Conservation (phyloP, 140 eudicot species). For the Oenanthe javanica region DNA sequence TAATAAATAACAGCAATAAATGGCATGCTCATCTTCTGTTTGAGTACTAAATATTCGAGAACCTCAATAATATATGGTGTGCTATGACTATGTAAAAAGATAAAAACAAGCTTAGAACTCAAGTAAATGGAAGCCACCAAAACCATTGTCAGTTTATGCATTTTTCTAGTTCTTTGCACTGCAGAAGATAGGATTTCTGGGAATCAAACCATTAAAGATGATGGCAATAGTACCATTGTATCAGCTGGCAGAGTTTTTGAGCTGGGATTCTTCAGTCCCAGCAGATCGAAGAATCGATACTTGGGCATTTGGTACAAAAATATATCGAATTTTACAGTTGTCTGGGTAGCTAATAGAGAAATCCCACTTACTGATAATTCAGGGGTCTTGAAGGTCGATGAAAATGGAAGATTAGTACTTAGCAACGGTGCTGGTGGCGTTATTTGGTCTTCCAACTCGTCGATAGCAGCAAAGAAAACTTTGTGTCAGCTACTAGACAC, state of each 20-base stretch:
- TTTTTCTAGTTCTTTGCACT: not conserved
- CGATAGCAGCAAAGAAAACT: not conserved
- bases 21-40: not conserved
- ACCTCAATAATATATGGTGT: not conserved
- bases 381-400: not conserved
- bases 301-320: constrained; percentile 8
- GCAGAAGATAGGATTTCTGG: constrained; percentile 6
- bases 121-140: not conserved
- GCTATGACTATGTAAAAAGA: not conserved
- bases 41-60: not conserved
- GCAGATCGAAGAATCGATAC: constrained; percentile 10
- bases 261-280: constrained; percentile 5
- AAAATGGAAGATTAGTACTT: constrained; percentile 2
- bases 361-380: constrained; percentile 4
- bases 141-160: not conserved
- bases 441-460: not conserved
- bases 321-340: not conserved
- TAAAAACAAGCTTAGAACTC: not conserved
- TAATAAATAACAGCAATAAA: not conserved
- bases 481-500: constrained; percentile 12
- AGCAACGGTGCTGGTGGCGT: not conserved
- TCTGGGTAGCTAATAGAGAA: constrained; percentile 11
- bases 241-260: not conserved
- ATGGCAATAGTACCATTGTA: not conserved
- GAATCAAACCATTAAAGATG: constrained; percentile 3